phyloP scores from a whole-genome alignment of 257 asterid genomes.

The Solanum ahanhuiri region DNA sequence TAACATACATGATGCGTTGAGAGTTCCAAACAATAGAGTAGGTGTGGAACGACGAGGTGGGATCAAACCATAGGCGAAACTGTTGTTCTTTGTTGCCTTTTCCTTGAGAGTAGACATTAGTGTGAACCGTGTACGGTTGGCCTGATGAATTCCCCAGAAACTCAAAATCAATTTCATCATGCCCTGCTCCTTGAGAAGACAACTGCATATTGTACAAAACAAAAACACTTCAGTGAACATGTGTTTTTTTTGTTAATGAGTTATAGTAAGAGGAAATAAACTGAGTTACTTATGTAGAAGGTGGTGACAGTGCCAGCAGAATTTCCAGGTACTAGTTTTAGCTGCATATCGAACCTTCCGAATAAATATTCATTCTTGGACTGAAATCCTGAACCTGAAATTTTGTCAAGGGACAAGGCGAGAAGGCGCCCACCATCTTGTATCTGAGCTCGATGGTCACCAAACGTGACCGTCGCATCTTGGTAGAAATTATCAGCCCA shows the following conservation, averaged over 20 bases:
- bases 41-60: neutral
- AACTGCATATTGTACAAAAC: neutral
- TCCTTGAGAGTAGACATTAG: neutral
- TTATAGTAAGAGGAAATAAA: neutral
- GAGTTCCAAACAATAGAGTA: neutral
- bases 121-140: neutral
- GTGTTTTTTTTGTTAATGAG: no score
- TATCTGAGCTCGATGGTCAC: conserved; percentile 22
- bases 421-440: neutral
- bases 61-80: neutral
- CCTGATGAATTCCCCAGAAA: neutral
- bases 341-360: neutral
- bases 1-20: neutral
- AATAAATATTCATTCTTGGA: neutral
- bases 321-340: neutral
- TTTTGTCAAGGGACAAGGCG: neutral
- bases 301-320: neutral
- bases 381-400: neutral
- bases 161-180: neutral
- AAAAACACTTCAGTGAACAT: neutral
- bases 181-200: neutral
- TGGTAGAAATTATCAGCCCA: neutral
- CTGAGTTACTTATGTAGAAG: neutral
- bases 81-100: neutral
- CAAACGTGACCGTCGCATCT: neutral